A percentile compares a stretch with the other conserved stretches of the same genome.
phyloP scores from a whole-genome alignment of 495 filamentous ascomycete species.

The Aspergillus diversus region DNA sequence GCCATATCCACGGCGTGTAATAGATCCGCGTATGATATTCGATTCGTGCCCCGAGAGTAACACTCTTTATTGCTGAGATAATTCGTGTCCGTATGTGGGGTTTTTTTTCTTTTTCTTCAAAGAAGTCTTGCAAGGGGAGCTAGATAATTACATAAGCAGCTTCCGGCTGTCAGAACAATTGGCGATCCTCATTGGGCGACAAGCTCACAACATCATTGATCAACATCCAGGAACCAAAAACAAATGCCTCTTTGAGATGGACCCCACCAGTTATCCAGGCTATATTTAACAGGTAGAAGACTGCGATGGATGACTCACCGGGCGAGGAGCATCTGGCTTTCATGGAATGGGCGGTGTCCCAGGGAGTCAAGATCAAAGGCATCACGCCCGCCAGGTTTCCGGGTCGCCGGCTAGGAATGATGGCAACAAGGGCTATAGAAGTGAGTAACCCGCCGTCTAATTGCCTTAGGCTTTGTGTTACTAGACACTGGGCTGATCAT shows the following conservation, averaged over 20 bases:
- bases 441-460: conserved; percentile 38
- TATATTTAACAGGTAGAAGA: neutral
- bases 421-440: conserved; percentile 62
- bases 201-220: conserved; percentile 6
- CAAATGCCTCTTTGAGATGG: neutral
- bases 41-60: neutral
- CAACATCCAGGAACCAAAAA: neutral
- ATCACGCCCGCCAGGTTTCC: conserved; percentile 59
- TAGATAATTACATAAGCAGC: conserved; percentile 5
- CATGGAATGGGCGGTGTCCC: conserved; percentile 56
- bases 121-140: neutral
- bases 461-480: neutral
- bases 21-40: neutral
- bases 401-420: conserved; percentile 68
- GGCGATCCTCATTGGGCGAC: conserved; percentile 10
- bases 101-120: neutral
- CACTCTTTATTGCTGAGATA: too few species aligned
- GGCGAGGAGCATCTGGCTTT: conserved; percentile 46
- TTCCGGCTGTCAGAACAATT: neutral
- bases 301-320: conserved; percentile 20
- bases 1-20: neutral
- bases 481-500: neutral
- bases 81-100: neutral
- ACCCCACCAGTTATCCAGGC: neutral
- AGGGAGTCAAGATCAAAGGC: conserved; percentile 59